Evolutionary conservation across 2,329 filamentous ascomycete genomes (phyloP).

Genomic region (Tolypocladium tropicale): DNA sequence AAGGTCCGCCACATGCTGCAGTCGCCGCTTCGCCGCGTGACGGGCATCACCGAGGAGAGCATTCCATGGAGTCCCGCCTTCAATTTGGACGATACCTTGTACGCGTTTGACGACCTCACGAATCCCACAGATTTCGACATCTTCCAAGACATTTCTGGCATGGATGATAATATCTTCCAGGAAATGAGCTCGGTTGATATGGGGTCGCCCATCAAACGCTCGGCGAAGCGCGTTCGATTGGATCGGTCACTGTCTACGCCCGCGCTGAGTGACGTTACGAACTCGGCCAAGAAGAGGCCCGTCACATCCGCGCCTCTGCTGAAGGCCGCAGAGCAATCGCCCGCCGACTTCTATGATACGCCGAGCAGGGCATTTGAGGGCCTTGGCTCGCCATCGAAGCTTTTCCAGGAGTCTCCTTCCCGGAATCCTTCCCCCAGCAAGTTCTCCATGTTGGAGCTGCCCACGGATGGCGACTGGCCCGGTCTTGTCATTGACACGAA

Average conservation of each 20-base stretch:
- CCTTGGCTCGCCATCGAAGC: slow-evolving; percentile 45
- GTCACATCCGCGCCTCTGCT: slow-evolving; percentile 40
- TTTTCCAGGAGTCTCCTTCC: slow-evolving; percentile 26
- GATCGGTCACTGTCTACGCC: slow-evolving; percentile 55
- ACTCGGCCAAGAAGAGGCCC: slow-evolving; percentile 39
- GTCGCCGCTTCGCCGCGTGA: slow-evolving; percentile 52
- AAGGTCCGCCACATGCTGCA: slow-evolving; percentile 73
- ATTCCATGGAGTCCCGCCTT: slow-evolving; percentile 59
- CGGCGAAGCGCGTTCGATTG: slow-evolving; percentile 46
- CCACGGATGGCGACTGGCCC: slow-evolving; percentile 28
- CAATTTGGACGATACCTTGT: slow-evolving; percentile 47
- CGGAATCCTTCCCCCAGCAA: slow-evolving; percentile 41
- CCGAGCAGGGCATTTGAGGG: slow-evolving; percentile 48
- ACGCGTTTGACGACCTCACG: slow-evolving; percentile 37
- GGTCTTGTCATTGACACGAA: slow-evolving; percentile 21
- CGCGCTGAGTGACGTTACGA: slow-evolving; percentile 51
- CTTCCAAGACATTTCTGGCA: slow-evolving; percentile 34
- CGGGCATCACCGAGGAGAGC: slow-evolving; percentile 30
- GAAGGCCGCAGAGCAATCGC: slow-evolving; percentile 32
- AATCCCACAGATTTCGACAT: slow-evolving; percentile 51
- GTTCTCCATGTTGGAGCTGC: slow-evolving; percentile 24
- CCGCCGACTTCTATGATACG: slow-evolving; percentile 35
- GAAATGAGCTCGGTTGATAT: slow-evolving; percentile 37
- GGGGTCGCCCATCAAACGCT: slow-evolving; percentile 59
- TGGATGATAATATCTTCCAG: slow-evolving; percentile 19